Conservation (phyloP, 495 filamentous ascomycete genomes). For the Penicillium nucicola region DNA sequence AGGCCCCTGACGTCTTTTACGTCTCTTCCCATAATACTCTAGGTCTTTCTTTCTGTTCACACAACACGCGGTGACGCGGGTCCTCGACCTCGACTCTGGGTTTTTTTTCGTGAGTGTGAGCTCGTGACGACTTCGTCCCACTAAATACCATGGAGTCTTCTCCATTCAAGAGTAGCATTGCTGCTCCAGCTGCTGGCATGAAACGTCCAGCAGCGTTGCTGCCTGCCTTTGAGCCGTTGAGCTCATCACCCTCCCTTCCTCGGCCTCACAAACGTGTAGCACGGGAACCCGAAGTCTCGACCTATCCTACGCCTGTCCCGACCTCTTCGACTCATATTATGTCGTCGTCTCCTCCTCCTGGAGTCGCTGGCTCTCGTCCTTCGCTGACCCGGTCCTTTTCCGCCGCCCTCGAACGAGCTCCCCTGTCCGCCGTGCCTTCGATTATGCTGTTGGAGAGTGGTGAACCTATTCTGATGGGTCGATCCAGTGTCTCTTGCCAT, state of each 20-base stretch:
- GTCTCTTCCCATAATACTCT: background rate
- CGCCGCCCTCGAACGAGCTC: slow-evolving; percentile 75
- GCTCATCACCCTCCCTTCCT: slow-evolving; percentile 81
- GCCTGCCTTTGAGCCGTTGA: slow-evolving; percentile 89
- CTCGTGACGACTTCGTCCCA: slow-evolving; percentile 10
- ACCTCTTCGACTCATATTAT: slow-evolving; percentile 91
- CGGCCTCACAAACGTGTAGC: slow-evolving; percentile 68
- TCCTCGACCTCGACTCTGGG: slow-evolving; percentile 19
- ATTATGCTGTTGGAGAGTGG: slow-evolving; percentile 80
- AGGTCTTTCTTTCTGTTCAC: slow-evolving; percentile 4
- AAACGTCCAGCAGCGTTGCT: slow-evolving; percentile 83
- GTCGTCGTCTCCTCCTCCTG: slow-evolving; percentile 79
- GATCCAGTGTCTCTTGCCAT: slow-evolving; percentile 88
- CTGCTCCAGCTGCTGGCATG: slow-evolving; percentile 53
- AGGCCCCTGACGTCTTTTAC: slow-evolving; percentile 4
- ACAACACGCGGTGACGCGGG: slow-evolving; percentile 25
- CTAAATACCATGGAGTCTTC: slow-evolving; percentile 42
- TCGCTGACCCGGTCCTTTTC: slow-evolving; percentile 58
- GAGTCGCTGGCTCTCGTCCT: slow-evolving; percentile 33
- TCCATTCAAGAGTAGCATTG: slow-evolving; percentile 31
- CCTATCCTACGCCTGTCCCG: slow-evolving; percentile 82
- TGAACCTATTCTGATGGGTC: slow-evolving; percentile 77
- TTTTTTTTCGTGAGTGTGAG: slow-evolving; percentile 10
- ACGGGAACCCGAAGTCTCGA: slow-evolving; percentile 48
- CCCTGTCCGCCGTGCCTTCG: slow-evolving; percentile 75